Conservation (phyloP, 352 stramenopile genomes). For the Phytophthora idaei region DNA sequence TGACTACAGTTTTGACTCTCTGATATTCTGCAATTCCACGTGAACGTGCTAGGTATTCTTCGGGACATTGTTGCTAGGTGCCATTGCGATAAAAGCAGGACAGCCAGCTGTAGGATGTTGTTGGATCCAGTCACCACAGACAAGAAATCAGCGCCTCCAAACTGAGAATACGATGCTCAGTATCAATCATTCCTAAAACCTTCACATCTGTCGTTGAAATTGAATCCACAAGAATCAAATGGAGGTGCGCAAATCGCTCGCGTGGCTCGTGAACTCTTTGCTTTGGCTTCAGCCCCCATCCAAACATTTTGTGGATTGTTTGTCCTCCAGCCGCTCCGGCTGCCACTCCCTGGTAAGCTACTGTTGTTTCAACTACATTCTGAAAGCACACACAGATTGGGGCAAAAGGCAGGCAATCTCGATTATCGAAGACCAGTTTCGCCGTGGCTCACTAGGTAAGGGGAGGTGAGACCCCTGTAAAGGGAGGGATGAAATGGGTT, state of each 20-base stretch:
- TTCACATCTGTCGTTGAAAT: slow-evolving; percentile 12
- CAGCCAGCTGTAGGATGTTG: not conserved
- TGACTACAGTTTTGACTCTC: slow-evolving; percentile 2
- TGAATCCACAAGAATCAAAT: slow-evolving; percentile 5
- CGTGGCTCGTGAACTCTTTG: not conserved
- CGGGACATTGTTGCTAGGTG: not conserved
- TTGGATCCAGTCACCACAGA: not conserved
- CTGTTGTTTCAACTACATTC: not conserved
- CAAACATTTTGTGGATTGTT: slow-evolving; percentile 12
- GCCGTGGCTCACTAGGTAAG: no score
- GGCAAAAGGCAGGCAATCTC: no score
- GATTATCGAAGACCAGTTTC: no score
- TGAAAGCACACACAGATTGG: no score
- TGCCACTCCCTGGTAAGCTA: slow-evolving; percentile 2
- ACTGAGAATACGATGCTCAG: not conserved
- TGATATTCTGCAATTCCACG: slow-evolving; percentile 10
- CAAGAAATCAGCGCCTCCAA: not conserved
- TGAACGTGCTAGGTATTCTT: slow-evolving; percentile 1
- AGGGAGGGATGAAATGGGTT: no score
- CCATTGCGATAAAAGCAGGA: not conserved
- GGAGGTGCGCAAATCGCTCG: slow-evolving; percentile 5
- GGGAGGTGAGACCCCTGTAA: no score
- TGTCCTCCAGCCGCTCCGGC: not conserved
- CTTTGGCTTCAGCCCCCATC: slow-evolving; percentile 5
- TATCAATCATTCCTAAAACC: not conserved